Base-by-base conservation (phyloP, 257 asterid genomes). In the Sherardia arvensis region DNA sequence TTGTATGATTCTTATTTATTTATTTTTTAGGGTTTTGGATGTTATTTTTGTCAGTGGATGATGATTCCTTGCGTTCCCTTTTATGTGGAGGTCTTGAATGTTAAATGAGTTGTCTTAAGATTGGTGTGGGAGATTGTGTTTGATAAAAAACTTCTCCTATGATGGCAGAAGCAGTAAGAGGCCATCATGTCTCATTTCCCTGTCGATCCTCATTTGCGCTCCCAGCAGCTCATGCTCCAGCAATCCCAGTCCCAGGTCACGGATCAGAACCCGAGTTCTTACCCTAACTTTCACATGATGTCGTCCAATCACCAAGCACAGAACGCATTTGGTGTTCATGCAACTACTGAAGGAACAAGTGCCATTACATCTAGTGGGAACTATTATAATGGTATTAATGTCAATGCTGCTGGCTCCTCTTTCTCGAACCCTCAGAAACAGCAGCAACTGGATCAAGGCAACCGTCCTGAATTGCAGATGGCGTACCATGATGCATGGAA, bases 401-500 rank as follows among this genome's bases (percentile, higher is more conserved):
- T 33, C 15, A 58, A 34, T 55, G 68, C 49, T 27, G 60, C 62
- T 40, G 57, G 69, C 25, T 11, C 67, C 72, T 22, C 70, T 20
- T 45, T 53, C n/a, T 59, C 78, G 7, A 28, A 40, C 20, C 78
- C 78, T 27, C 84, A 71, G 66, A 86, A 71, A 49, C 88, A 76
- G 61, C 79, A 69, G 32, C 73, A 70, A 62, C 86, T 48, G 59
- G 38, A 43, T 25, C 74, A 73, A 62, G 76, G 66, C 4, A 79
- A 76, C 12, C 75, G 69, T 32, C 71, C 68, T 11, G 84, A 79
- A 60, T 77, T 93, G 68, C 97, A 93, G 69, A 76, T 93, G 74
- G 96, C 99, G 14, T 93, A 90, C 71, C 99, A 93, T 77, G 99
- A 93, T 59, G 99, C 97, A n/a, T 90, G 95, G 99, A 84, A 90